These are phyloP conservation scores for Serendipita sp. DNA, from an alignment of 768 basidiomycete species.

Conservation along the genomic window DNA sequence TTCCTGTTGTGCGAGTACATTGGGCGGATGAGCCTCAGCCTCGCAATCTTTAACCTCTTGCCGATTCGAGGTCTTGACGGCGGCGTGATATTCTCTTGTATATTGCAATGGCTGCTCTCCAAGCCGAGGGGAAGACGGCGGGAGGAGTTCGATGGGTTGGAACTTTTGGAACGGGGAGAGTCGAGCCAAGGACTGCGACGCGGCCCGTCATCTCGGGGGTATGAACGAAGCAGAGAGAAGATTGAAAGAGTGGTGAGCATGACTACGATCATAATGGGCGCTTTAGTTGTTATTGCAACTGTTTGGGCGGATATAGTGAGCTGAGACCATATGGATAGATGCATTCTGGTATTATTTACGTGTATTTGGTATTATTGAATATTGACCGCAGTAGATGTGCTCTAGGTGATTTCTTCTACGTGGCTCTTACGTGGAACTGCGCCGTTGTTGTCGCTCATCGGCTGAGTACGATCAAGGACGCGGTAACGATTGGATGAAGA, in stretches of 20 bases:
- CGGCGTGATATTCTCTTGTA: slow-evolving; percentile 12
- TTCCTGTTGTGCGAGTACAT: background rate
- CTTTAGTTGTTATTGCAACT: background rate
- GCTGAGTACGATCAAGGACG: too few relatives aligned
- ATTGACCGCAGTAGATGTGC: too few relatives aligned
- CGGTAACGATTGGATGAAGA: too few relatives aligned
- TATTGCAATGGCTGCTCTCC: background rate
- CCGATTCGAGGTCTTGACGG: slow-evolving; percentile 63
- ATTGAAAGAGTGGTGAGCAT: background rate
- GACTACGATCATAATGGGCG: background rate
- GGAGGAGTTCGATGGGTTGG: background rate
- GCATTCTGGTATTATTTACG: too few relatives aligned
- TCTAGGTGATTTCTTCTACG: too few relatives aligned
- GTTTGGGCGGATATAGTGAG: background rate
- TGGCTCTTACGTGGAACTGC: too few relatives aligned
- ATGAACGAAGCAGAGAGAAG: background rate
- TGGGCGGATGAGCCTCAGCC: slow-evolving; percentile 27
- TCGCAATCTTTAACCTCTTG: slow-evolving; percentile 70
- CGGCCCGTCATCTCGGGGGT: background rate
- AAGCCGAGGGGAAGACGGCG: background rate
- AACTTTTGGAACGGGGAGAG: background rate
- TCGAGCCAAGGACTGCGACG: background rate
- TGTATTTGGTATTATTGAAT: too few relatives aligned
- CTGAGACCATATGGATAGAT: too few relatives aligned
- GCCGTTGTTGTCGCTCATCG: too few relatives aligned